Conservation (phyloP, 371 early-diverging fungal species). For the Vairimorpha apis region DNA sequence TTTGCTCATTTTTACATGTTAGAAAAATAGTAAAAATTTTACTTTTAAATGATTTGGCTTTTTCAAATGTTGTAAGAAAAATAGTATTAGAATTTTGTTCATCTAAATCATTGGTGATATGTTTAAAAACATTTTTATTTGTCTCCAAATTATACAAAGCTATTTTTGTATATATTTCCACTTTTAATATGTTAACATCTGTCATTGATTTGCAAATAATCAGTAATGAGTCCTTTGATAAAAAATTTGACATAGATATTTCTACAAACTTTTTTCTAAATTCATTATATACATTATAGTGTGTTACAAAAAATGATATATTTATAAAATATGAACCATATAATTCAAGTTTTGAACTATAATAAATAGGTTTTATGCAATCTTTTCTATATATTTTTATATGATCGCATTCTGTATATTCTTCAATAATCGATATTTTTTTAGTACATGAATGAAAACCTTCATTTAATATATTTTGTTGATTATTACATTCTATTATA, state of each 20-base stretch:
- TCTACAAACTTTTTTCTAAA: neutral
- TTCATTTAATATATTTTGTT: neutral
- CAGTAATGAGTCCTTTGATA: neutral
- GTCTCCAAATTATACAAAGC: neutral
- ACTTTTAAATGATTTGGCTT: neutral
- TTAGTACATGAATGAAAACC: neutral
- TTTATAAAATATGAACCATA: neutral
- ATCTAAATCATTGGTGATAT: neutral
- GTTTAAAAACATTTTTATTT: neutral
- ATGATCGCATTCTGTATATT: neutral
- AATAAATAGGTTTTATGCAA: neutral
- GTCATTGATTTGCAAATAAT: constrained; percentile 3
- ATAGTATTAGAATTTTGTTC: neutral
- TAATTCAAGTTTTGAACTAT: neutral
- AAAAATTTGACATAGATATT: neutral
- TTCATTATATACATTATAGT: constrained; percentile 5
- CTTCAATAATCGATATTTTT: neutral
- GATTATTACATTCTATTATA: neutral
- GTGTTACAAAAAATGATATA: neutral
- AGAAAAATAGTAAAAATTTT: constrained; percentile 20
- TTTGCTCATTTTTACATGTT: constrained; percentile 9
- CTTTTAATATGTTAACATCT: constrained; percentile 12
- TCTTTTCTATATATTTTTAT: neutral
- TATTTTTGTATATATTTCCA: constrained; percentile 25
- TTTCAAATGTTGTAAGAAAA: constrained; percentile 17